Conservation (phyloP, 352 stramenopile genomes). For the Phytophthora colocasiae region DNA sequence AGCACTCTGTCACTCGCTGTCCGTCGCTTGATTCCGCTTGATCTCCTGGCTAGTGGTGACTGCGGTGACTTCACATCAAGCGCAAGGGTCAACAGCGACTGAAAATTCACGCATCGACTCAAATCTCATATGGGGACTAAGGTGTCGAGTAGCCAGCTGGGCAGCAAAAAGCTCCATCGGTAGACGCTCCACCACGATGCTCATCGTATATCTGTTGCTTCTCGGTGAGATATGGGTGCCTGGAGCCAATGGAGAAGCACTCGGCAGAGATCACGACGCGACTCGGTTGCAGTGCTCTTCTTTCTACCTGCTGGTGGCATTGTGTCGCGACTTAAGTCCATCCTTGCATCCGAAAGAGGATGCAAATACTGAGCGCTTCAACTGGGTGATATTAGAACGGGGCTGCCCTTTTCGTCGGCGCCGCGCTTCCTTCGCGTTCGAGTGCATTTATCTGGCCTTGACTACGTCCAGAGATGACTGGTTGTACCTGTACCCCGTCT, state of each 20-base stretch:
- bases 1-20: slow-evolving; percentile 5
- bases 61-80: slow-evolving; percentile 2
- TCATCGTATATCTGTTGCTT: slow-evolving; percentile 28
- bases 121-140: slow-evolving; percentile 25
- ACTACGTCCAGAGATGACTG: slow-evolving; percentile 1
- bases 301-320: neutral
- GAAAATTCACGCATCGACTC: slow-evolving; percentile 27
- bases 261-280: slow-evolving; percentile 23
- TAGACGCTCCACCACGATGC: slow-evolving; percentile 11
- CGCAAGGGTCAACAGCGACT: neutral
- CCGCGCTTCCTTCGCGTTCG: slow-evolving; percentile 23
- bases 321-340: slow-evolving; percentile 26
- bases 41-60: neutral
- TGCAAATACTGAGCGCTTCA: slow-evolving; percentile 19
- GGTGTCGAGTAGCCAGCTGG: slow-evolving; percentile 22
- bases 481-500: neutral
- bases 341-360: slow-evolving; percentile 9
- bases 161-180: slow-evolving; percentile 11
- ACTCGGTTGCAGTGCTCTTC: neutral
- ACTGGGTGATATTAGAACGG: slow-evolving; percentile 26
- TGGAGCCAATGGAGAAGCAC: slow-evolving; percentile 7
- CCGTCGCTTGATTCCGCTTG: slow-evolving; percentile 7
- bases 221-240: slow-evolving; percentile 21
- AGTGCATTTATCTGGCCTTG: slow-evolving; percentile 5
- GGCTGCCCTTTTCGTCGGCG: neutral